Evolutionary conservation across 2,329 filamentous ascomycete genomes (phyloP).

Genomic region (Nigrospora osmanthi): DNA sequence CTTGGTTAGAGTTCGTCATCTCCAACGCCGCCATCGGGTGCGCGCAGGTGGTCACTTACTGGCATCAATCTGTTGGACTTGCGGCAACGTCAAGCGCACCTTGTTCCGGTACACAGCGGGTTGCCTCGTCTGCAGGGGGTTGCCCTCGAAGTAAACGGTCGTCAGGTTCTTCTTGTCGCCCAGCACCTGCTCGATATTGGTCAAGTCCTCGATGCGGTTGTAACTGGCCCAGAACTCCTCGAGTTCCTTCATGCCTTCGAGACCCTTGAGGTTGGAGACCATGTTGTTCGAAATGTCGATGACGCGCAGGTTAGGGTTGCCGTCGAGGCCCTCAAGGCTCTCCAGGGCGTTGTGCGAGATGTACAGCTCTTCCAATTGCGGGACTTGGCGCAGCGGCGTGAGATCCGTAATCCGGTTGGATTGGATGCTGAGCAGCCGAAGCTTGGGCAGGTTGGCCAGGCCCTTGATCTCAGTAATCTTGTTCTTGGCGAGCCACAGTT

Average conservation of each 20-base stretch:
- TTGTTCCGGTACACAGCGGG: slow-evolving; percentile 94
- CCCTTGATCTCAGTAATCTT: slow-evolving; percentile 82
- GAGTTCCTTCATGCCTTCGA: slow-evolving; percentile 61
- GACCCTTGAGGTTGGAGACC: slow-evolving; percentile 64
- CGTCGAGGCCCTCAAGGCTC: slow-evolving; percentile 64
- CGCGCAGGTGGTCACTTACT: slow-evolving; percentile 54
- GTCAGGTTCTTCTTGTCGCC: slow-evolving; percentile 70
- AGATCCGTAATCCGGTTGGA: slow-evolving; percentile 84
- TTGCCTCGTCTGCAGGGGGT: slow-evolving; percentile 71
- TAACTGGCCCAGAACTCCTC: slow-evolving; percentile 95
- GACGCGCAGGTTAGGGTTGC: slow-evolving; percentile 60
- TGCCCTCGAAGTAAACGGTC: slow-evolving; percentile 96
- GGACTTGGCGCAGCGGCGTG: slow-evolving; percentile 64
- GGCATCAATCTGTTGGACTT: slow-evolving; percentile 90
- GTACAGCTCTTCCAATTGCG: slow-evolving; percentile 84
- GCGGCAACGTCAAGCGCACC: slow-evolving; percentile 76
- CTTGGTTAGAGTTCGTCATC: too few relatives aligned
- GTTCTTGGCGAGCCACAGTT: slow-evolving; percentile 94
- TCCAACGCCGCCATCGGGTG: too few relatives aligned
- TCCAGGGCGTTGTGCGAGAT: slow-evolving; percentile 90
- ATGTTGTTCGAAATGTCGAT: slow-evolving; percentile 89
- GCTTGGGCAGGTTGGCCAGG: slow-evolving; percentile 65
- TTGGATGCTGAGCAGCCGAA: slow-evolving; percentile 88
- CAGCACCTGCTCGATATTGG: slow-evolving; percentile 72
- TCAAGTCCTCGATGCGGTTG: slow-evolving; percentile 73